These are phyloP conservation scores for Colletotrichum chrysophilum DNA, from an alignment of 2,329 filamentous ascomycete genomes.

Conservation along the genomic window DNA sequence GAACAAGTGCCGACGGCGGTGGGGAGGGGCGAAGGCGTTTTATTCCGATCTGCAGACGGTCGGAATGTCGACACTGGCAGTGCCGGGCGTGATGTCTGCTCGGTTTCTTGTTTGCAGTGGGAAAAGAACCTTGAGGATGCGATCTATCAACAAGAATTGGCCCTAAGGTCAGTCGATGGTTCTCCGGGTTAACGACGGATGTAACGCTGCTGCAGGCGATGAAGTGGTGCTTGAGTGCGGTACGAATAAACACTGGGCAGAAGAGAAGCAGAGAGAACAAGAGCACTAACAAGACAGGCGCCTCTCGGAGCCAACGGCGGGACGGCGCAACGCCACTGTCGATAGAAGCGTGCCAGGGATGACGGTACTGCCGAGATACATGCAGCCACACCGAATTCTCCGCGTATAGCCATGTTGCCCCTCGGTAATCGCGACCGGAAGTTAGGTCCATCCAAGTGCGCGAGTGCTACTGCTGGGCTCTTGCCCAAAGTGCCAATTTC, in stretches of 20 bases:
- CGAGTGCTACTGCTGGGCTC: neutral
- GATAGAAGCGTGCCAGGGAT: neutral
- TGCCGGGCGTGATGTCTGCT: neutral
- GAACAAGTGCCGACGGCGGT: slow-evolving; percentile 2
- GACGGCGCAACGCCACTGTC: slow-evolving; percentile 1
- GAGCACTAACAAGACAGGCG: neutral
- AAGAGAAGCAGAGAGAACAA: neutral
- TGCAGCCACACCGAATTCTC: slow-evolving; percentile 8
- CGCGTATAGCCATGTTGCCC: neutral
- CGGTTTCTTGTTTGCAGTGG: neutral
- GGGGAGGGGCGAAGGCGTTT: neutral
- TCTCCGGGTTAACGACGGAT: neutral
- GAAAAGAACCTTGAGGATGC: neutral
- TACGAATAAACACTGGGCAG: neutral
- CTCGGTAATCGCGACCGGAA: neutral
- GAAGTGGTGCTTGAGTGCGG: neutral
- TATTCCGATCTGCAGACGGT: slow-evolving; percentile 13
- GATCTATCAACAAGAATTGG: neutral
- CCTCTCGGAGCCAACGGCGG: neutral
- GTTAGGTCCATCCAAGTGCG: neutral
- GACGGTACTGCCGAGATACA: slow-evolving; percentile 7
- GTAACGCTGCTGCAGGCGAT: neutral
- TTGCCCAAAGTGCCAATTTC: neutral
- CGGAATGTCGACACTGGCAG: neutral
- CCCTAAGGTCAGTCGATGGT: neutral